Base-by-base conservation (phyloP, 2,329 filamentous ascomycete species). In the Zymoseptoria ardabiliae region DNA sequence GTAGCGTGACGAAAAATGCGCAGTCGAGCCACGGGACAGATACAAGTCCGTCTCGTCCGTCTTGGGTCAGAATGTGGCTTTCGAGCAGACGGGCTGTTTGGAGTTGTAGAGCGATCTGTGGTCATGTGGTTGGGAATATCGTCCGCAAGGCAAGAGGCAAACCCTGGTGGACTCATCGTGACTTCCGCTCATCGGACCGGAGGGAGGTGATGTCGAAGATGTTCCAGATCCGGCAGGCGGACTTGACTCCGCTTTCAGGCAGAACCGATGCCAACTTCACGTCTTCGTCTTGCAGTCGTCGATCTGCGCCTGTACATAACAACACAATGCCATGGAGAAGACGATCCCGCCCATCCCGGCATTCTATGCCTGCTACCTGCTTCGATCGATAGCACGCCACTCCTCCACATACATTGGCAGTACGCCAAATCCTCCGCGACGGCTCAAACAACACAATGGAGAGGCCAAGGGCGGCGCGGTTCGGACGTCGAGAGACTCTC, bases 371-470 rank as follows among this genome's bases (percentile, higher is more conserved):
- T 95, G 94, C 71, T 97, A 99, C 73, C 83, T 97, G 17, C 83
- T 97, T 41, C 88, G 92, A 20, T 97, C 93, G 0, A 91, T 87
- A 0, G 81, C 91, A 9, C 82, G 84, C 52, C 85, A 85, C 70
- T 81, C 82, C 25, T 85, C 82, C 52, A 81, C 93, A 25, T 99
- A 99, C 74, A 88, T 97, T 57, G 94, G 94, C 56, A 96, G 90
- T 50, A 97, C 94, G 0, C 92, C 92, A 0, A 86, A 97, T 70
- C 93, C 94, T 50, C 85, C 86, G 1, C 83, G 93, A 60, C 88
- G 94, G 13, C 80, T 97, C 22, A 86, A 85, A 62, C 94, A 97
- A 73, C 94, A 99, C 76, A 99, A 99, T 81, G 94, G 94, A 56
- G 78, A 85, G 54, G 81, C 81, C 30, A 88, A 85, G 70, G 94